These are phyloP conservation scores for Rusavskia elegans DNA, from an alignment of 495 filamentous ascomycete species.

Conservation along the genomic window DNA sequence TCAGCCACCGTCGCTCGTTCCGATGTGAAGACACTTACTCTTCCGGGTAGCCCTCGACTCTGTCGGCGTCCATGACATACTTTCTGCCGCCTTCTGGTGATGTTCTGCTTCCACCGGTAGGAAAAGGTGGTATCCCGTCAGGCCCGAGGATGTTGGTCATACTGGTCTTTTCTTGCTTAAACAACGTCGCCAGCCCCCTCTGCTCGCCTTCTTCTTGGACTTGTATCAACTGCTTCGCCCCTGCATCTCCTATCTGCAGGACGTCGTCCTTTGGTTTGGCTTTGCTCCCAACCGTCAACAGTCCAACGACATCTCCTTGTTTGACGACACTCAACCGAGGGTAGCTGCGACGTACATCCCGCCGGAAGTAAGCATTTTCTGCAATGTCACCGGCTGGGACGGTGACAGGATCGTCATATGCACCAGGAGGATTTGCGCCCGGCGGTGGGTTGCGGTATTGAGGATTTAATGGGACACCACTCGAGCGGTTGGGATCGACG, in stretches of 20 bases:
- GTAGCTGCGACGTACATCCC: slow-evolving; percentile 74
- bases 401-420: slow-evolving; percentile 83
- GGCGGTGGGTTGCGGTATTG: slow-evolving; percentile 83
- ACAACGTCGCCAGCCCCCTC: slow-evolving; percentile 51
- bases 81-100: slow-evolving; percentile 19
- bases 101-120: slow-evolving; percentile 41
- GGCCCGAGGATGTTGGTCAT: slow-evolving; percentile 50
- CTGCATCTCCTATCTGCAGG: slow-evolving; percentile 65
- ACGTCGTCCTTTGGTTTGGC: slow-evolving; percentile 63
- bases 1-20: background rate
- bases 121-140: slow-evolving; percentile 69
- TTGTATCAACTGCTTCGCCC: slow-evolving; percentile 61
- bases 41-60: slow-evolving; percentile 31
- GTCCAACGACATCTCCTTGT: slow-evolving; percentile 71
- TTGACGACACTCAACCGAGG: slow-evolving; percentile 64
- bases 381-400: slow-evolving; percentile 86
- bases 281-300: slow-evolving; percentile 73
- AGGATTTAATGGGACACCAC: slow-evolving; percentile 81
- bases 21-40: slow-evolving; percentile 22
- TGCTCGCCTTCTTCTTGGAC: slow-evolving; percentile 62
- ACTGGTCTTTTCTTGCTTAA: slow-evolving; percentile 48
- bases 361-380: slow-evolving; percentile 97
- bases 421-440: slow-evolving; percentile 54
- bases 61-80: slow-evolving; percentile 26
- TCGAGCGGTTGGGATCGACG: slow-evolving; percentile 78